Evolutionary conservation across 2,329 filamentous ascomycete species (phyloP).

Genomic region (Colletotrichum incanum): DNA sequence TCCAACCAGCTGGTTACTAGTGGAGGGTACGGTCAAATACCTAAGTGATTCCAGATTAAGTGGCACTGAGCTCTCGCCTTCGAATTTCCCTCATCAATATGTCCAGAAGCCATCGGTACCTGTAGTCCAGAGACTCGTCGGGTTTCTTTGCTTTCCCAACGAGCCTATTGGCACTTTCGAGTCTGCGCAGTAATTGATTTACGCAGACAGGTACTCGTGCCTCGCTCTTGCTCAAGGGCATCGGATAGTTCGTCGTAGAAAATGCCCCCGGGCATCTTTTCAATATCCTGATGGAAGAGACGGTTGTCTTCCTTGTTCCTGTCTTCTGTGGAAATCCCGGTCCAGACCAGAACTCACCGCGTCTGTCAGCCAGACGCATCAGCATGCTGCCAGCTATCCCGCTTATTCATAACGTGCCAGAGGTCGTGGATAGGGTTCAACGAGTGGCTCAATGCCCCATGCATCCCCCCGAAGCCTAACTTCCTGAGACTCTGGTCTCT

Average conservation of each 20-base stretch:
- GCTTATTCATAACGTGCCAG: too few relatives aligned
- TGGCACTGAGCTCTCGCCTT: not conserved
- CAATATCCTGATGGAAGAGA: not conserved
- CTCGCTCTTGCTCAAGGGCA: not conserved
- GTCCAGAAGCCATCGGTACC: not conserved
- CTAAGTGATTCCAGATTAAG: not conserved
- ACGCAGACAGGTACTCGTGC: not conserved
- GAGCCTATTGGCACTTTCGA: not conserved
- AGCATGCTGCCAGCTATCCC: too few relatives aligned
- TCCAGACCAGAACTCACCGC: not conserved
- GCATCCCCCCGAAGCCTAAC: too few relatives aligned
- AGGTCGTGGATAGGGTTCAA: too few relatives aligned
- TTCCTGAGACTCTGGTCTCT: too few relatives aligned
- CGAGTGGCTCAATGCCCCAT: not conserved
- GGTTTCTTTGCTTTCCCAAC: not conserved
- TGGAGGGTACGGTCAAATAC: not conserved
- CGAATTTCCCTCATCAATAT: too few relatives aligned
- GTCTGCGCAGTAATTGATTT: not conserved
- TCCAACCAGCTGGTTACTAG: too few relatives aligned
- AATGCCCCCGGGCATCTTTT: not conserved
- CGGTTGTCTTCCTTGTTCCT: not conserved
- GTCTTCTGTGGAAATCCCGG: not conserved
- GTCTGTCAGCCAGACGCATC: not conserved
- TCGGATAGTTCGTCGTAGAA: not conserved
- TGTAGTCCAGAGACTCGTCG: not conserved